Base-by-base conservation (phyloP, 306 rosid species). In the Luffa acutangula region DNA sequence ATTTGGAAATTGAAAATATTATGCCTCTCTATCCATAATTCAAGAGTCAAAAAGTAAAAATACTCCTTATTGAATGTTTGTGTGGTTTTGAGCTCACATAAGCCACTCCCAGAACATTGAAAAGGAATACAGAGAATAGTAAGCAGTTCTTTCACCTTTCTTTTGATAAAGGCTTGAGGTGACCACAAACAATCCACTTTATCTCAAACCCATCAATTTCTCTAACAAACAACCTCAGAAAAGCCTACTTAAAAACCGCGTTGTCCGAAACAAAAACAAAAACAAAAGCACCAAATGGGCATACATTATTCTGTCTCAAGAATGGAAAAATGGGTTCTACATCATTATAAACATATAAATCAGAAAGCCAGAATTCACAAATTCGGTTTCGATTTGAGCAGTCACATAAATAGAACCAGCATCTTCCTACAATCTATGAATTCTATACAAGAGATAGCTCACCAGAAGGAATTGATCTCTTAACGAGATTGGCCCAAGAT, bases 401-500 rank as follows among this genome's bases (percentile, higher is more conserved):
- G 14, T 75, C 9, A 75, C 33, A 75, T 52, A 52, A 51, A 8
- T 52, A 17, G 63, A 52, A 48, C 62, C 78, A 7, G 25, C 78
- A 74, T 51, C n/a, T 48, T 51, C 43, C 78, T 46, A 45, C 41
- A 49, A 31, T 13, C 77, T 13, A 75, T 34, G 78, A 36, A 75
- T 52, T 75, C 58, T 75, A 75, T 52, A 75, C 63, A 52, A 75
- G 78, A 75, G 78, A 75, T 15, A 75, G 81, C 81, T 88, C 98
- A 85, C 97, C 96, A 2, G 92, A 86, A 52, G 91, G 92, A 84
- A 90, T 81, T 45, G 94, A 90, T 92, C 98, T 89, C 90, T 89
- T 92, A 62, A 92, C 78, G 33, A 94, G 78, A 75, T 75, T 75
- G 77, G 90, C 93, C 98, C 98, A 92, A 5, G 98, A 88, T 76